Percentiles rank a stretch among this genome's conserved stretches.
These are phyloP conservation scores for Eucalyptus cladocalyx DNA, from an alignment of 345 rosid species.

Conservation along the genomic window DNA sequence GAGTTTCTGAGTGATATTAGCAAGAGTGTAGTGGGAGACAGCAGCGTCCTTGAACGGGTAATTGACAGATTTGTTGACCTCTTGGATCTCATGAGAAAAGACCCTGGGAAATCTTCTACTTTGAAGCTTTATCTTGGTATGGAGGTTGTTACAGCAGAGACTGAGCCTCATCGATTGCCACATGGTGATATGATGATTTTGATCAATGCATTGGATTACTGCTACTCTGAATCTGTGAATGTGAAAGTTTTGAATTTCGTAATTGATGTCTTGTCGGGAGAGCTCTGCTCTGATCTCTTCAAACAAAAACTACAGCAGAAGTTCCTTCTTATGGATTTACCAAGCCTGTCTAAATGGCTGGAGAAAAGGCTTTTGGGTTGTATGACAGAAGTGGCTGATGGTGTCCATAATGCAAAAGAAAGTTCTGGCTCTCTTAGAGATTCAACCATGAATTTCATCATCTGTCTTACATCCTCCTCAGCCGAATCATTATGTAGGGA, in stretches of 20 bases:
- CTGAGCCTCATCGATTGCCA: slow-evolving; percentile 30
- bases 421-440: slow-evolving; percentile 65
- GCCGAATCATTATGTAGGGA: slow-evolving; percentile 29
- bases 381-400: slow-evolving; percentile 34
- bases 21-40: slow-evolving; percentile 36
- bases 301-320: slow-evolving; percentile 46
- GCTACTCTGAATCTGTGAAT: slow-evolving; percentile 67
- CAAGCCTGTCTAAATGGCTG: slow-evolving; percentile 63
- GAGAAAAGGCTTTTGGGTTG: slow-evolving; percentile 84
- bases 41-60: slow-evolving; percentile 55
- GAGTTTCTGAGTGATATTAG: slow-evolving; percentile 44
- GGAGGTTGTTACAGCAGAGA: slow-evolving; percentile 26
- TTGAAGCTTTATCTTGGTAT: slow-evolving; percentile 63
- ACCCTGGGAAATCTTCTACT: slow-evolving; percentile 36
- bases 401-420: slow-evolving; percentile 37
- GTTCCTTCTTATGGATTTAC: slow-evolving; percentile 60
- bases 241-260: slow-evolving; percentile 75
- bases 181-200: slow-evolving; percentile 66
- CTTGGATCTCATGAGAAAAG: slow-evolving; percentile 69
- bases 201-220: slow-evolving; percentile 56
- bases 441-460: slow-evolving; percentile 66
- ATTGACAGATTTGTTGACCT: slow-evolving; percentile 52
- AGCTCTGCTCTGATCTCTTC: slow-evolving; percentile 32
- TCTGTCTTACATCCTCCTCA: slow-evolving; percentile 40
- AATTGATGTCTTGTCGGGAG: slow-evolving; percentile 67